phyloP scores from a whole-genome alignment of 1,139 yeast species.

The Hansenula lynferdii region DNA sequence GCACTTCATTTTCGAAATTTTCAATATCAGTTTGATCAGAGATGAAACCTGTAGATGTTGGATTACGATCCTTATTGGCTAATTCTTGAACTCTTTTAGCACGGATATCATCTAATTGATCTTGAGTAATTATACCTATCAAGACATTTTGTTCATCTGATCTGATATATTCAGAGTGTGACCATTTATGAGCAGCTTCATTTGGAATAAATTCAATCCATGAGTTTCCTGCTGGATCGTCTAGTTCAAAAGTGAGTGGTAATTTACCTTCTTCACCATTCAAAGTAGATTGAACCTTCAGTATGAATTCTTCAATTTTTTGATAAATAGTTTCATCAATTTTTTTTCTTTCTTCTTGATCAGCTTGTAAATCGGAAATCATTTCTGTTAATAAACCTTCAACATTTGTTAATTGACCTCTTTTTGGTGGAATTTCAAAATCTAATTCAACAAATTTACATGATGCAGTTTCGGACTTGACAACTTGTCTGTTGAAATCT shows the following conservation, averaged over 20 bases:
- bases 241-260: slow-evolving; percentile 77
- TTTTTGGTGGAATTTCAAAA: slow-evolving; percentile 91
- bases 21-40: slow-evolving; percentile 78
- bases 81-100: slow-evolving; percentile 28
- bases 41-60: slow-evolving; percentile 50
- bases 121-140: slow-evolving; percentile 82
- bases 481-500: slow-evolving; percentile 87
- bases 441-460: slow-evolving; percentile 82
- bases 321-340: slow-evolving; percentile 70
- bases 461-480: slow-evolving; percentile 85
- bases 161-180: slow-evolving; percentile 76
- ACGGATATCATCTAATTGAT: slow-evolving; percentile 55
- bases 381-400: slow-evolving; percentile 87
- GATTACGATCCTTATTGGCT: slow-evolving; percentile 39
- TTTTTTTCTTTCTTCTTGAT: slow-evolving; percentile 74
- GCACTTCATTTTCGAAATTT: slow-evolving; percentile 83
- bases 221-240: slow-evolving; percentile 97
- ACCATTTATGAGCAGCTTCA: slow-evolving; percentile 89
- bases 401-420: slow-evolving; percentile 88
- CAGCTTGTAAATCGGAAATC: slow-evolving; percentile 74
- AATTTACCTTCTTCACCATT: slow-evolving; percentile 61
- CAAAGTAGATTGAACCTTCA: slow-evolving; percentile 51
- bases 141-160: slow-evolving; percentile 84
- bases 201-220: slow-evolving; percentile 93
- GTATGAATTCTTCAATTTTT: slow-evolving; percentile 68